Percentiles rank a stretch among this genome's conserved stretches.
Conservation (phyloP, 2,329 filamentous ascomycete species). For the Allantophomopsis cytisporea region DNA sequence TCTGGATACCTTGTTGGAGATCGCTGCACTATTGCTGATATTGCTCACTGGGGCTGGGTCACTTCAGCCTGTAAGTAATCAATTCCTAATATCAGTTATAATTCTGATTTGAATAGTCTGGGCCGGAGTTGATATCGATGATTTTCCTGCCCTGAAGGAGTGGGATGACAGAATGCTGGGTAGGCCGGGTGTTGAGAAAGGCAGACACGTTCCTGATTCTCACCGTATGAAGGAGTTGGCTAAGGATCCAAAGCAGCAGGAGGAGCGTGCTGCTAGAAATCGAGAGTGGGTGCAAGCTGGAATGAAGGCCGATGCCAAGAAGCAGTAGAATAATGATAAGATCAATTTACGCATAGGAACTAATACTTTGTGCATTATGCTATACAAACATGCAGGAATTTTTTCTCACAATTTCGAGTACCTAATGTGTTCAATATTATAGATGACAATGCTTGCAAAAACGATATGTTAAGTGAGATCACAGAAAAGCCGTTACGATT, state of each 20-base stretch:
- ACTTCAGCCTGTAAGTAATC: constrained; percentile 33
- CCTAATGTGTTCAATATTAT: too few relatives aligned
- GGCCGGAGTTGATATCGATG: constrained; percentile 54
- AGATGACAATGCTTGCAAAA: too few relatives aligned
- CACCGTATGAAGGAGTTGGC: constrained; percentile 43
- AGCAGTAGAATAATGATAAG: constrained; percentile 1
- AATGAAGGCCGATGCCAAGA: constrained; percentile 52
- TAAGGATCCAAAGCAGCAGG: constrained; percentile 34
- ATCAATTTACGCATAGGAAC: too few relatives aligned
- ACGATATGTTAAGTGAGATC: too few relatives aligned
- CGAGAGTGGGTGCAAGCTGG: constrained; percentile 53
- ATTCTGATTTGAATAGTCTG: too few relatives aligned
- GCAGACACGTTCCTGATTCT: constrained; percentile 54
- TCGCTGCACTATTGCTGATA: constrained; percentile 62
- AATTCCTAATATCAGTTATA: too few relatives aligned
- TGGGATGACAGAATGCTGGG: constrained; percentile 64
- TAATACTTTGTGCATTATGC: too few relatives aligned
- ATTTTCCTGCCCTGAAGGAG: constrained; percentile 62
- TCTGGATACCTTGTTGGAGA: constrained; percentile 53
- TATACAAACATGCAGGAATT: too few relatives aligned
- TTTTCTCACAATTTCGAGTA: too few relatives aligned
- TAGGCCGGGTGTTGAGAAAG: constrained; percentile 62
- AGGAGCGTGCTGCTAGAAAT: constrained; percentile 37
- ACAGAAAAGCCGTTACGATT: too few relatives aligned
- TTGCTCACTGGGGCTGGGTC: constrained; percentile 72